phyloP scores from a whole-genome alignment of 371 early-diverging fungal genomes.

The Enterocytospora artemiae region DNA sequence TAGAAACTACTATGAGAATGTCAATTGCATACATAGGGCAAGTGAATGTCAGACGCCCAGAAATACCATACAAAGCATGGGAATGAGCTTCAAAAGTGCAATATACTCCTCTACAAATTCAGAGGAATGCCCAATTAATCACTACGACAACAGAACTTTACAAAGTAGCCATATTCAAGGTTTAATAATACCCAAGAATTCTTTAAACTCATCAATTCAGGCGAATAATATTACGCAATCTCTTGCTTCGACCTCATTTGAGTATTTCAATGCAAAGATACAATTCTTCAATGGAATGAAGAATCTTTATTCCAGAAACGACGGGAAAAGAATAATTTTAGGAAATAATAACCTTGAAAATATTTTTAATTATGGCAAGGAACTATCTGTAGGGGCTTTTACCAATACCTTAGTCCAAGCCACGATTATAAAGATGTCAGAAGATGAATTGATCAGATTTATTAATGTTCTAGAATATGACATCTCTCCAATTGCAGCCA shows the following conservation, averaged over 20 bases:
- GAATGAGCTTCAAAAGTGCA: not conserved
- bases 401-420: slow-evolving; percentile 56
- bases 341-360: slow-evolving; percentile 13
- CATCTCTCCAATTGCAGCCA: slow-evolving; percentile 52
- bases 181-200: too few relatives aligned
- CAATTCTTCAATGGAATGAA: slow-evolving; percentile 40
- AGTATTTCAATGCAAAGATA: slow-evolving; percentile 22
- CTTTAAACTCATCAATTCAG: too few relatives aligned
- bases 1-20: too few relatives aligned
- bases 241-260: not conserved
- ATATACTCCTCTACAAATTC: not conserved
- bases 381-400: slow-evolving; percentile 50
- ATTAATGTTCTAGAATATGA: slow-evolving; percentile 41
- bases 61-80: too few relatives aligned
- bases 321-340: slow-evolving; percentile 21
- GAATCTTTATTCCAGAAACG: slow-evolving; percentile 30
- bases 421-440: slow-evolving; percentile 31
- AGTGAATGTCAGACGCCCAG: too few relatives aligned
- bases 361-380: slow-evolving; percentile 38
- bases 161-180: too few relatives aligned
- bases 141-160: too few relatives aligned
- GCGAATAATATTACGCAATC: not conserved
- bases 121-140: not conserved
- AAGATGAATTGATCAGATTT: slow-evolving; percentile 33
- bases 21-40: too few relatives aligned